Evolutionary conservation across 352 stramenopile species (phyloP).

Genomic region (Phytopythium cucurbitacearum): DNA sequence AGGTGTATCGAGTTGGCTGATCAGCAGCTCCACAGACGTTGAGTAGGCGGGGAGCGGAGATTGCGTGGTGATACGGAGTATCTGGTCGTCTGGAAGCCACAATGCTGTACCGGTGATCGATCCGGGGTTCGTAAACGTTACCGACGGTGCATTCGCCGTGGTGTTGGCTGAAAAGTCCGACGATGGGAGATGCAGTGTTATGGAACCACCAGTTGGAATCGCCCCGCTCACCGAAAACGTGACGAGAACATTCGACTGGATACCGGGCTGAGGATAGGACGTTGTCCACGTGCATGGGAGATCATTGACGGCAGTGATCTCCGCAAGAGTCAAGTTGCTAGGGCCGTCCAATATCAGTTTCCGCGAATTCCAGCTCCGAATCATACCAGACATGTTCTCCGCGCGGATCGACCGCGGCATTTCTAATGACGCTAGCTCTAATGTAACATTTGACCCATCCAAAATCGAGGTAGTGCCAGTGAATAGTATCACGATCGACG

Average conservation of each 20-base stretch:
- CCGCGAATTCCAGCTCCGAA: conserved; percentile 43
- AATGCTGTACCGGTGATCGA: conserved; percentile 10
- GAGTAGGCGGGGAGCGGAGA: conserved; percentile 28
- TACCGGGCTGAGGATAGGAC: conserved; percentile 33
- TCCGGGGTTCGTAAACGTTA: conserved; percentile 22
- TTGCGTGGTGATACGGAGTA: conserved; percentile 7
- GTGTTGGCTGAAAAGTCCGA: conserved; percentile 34
- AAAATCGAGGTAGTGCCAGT: conserved; percentile 22
- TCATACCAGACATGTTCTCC: conserved; percentile 16
- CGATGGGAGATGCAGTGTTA: conserved; percentile 30
- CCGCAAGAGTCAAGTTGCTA: conserved; percentile 24
- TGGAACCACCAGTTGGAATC: conserved; percentile 29
- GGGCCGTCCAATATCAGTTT: conserved; percentile 31
- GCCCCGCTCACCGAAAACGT: conserved; percentile 43
- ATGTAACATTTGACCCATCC: conserved; percentile 17
- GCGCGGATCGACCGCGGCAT: conserved; percentile 46
- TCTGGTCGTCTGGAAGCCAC: conserved; percentile 20
- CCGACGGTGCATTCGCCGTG: conserved; percentile 10
- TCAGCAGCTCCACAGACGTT: conserved; percentile 20
- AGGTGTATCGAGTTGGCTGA: conserved; percentile 39
- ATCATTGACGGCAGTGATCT: conserved; percentile 31
- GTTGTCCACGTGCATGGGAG: conserved; percentile 35
- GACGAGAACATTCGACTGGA: conserved; percentile 36
- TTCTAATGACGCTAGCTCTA: conserved; percentile 33
- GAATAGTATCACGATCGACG: conserved; percentile 36